Base-by-base conservation (phyloP, 1,284 basidiomycete species). In the Marasmius tenuissimus region DNA sequence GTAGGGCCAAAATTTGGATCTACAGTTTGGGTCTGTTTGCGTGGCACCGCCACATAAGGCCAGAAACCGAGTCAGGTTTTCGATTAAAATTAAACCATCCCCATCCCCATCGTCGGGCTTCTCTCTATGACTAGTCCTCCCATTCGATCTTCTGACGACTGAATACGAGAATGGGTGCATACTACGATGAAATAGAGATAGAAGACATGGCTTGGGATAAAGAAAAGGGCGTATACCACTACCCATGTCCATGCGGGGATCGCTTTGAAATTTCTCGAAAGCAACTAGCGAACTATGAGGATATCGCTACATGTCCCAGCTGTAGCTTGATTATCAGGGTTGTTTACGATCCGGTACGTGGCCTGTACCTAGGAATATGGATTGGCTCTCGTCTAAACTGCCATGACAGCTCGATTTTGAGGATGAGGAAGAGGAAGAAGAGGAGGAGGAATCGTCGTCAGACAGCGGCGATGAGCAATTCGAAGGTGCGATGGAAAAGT, bases 221-320 rank as follows among this genome's bases (percentile, higher is more conserved):
- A 18, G 84, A 81, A 59, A 94, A 93, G 69, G 76, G 85, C 54
- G 89, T 96, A 7, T 97, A 88, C 70, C 96, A 98, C 78, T 98
- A 97, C 75, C 97, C 97, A 1, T 99, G 96, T 72, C 97, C 97
- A 1, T 99, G 97, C 72, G 97, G 97, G 27, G 97, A 99, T 78
- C 89, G 96, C 45, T 99, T 99, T 78, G 97, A 99, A 75, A 98
- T 99, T 69, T 91, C 94, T 18, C 86, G 90, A 66, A 79, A 80
- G 69, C 96, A 98, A 76, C 87, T 99, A 10, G 85, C 87, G 59
- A 84, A 95, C 65, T 98, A 89, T 53, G 97, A 98, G 70, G 97
- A 99, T 71, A 88, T 97, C 51, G 97, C 97, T n/a, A 95, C 88
- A 59, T 99, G 97, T 78, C 97, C 97, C 0, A 97, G 94, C 72